Conservation (phyloP, 805 yeast genomes). For the Kuraishia ogatae region DNA sequence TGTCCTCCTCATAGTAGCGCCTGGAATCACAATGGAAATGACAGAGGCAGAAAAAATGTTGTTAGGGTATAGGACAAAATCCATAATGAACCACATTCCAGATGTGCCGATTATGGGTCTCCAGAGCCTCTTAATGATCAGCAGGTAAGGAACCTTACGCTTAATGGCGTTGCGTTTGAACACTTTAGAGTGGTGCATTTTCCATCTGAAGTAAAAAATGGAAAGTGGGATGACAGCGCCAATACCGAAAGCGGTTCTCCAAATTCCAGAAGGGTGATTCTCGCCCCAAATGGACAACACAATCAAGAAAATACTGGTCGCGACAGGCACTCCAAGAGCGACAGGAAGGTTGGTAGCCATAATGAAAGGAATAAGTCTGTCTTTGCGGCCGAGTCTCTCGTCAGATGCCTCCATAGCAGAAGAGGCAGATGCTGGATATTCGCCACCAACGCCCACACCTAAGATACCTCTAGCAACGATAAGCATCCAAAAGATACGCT, state of each 20-base stretch:
- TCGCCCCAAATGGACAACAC: constrained; percentile 31
- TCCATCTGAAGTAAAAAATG: constrained; percentile 59
- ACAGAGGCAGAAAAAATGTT: constrained; percentile 48
- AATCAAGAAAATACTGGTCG: constrained; percentile 33
- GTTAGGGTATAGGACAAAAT: constrained; percentile 58
- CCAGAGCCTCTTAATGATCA: constrained; percentile 44
- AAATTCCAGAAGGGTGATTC: constrained; percentile 24
- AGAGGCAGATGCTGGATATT: constrained; percentile 57
- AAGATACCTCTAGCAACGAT: constrained; percentile 49
- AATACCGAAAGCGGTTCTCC: constrained; percentile 42
- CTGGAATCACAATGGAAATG: constrained; percentile 31
- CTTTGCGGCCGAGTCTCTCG: constrained; percentile 25
- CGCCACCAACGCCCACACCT: constrained; percentile 61
- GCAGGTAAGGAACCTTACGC: constrained; percentile 42
- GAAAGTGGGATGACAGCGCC: constrained; percentile 48
- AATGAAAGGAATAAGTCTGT: constrained; percentile 33
- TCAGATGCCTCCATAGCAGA: constrained; percentile 55
- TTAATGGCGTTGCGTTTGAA: constrained; percentile 38
- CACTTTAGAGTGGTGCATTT: constrained; percentile 41
- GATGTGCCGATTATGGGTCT: constrained; percentile 42
- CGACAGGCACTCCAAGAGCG: constrained; percentile 39
- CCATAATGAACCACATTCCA: constrained; percentile 55
- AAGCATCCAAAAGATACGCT: constrained; percentile 43
- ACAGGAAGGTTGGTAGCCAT: constrained; percentile 37
- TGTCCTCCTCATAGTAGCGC: constrained; percentile 22